Base-by-base conservation (phyloP, 495 filamentous ascomycete species). In the Cetradonia linearis region DNA sequence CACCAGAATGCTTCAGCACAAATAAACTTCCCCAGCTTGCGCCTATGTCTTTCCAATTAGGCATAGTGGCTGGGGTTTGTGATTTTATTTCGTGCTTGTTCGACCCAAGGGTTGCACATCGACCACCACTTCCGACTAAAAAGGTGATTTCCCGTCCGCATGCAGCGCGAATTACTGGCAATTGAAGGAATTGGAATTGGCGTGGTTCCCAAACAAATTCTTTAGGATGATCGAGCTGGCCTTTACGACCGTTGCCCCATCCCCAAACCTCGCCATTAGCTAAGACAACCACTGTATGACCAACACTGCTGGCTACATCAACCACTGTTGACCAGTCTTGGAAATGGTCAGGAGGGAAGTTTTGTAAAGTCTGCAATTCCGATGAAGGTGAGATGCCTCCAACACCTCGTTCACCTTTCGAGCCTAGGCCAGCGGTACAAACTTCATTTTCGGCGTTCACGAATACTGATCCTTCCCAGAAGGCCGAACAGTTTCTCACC, bases 71-170 rank as follows among this genome's bases (percentile, higher is more conserved):
- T 18, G 75, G 73, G 2, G 71, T 69, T 27, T 69, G 66, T 31
- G 80, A 77, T 62, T 70, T 70, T 14, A 93, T 62, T 8, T 71
- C 71, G 81, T 83, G 87, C 68, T 86, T 89, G 71, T 90, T 83
- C 18, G 81, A 81, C 0, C 87, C 89, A 5, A 91, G 68, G 33
- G 91, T 69, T 23, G 70, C 50, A 67, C 86, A 74, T 47, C 83
- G 73, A 20, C 85, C 86, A 36, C 66, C 67, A 25, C 78, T 65
- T 18, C 84, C 82, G 49, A 84, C 71, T 11, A 93, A 68, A 67
- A 83, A 85, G 9, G 89, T 94, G 67, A 94, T 91, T 62, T 96
- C 88, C 38, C 85, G 74, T 16, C 88, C 90, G 69, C 91, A 96
- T 0, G 84, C 82, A 25, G 81, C 89, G 66, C 71, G 78, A 27